A percentile compares a stretch with the other conserved stretches of the same genome.
These are phyloP conservation scores for Exophiala viscosa DNA, from an alignment of 2,329 filamentous ascomycete genomes.

Conservation along the genomic window DNA sequence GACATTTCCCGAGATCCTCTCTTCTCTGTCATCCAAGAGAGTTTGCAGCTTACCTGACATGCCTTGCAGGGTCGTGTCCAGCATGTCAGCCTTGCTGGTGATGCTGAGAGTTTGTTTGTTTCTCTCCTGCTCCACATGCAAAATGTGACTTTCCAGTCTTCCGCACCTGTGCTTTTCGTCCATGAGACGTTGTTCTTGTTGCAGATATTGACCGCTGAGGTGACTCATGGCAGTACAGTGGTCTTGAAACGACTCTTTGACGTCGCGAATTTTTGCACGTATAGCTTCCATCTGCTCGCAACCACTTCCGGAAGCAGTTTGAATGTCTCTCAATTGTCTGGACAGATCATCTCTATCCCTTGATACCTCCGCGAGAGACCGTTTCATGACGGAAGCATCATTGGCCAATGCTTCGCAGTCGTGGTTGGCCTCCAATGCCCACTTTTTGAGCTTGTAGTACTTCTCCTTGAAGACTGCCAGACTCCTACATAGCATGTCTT, in stretches of 20 bases:
- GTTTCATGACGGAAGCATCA: constrained; percentile 6
- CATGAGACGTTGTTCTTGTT: constrained; percentile 7
- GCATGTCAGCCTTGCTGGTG: neutral
- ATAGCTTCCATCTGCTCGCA: constrained; percentile 6
- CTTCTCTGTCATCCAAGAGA: neutral
- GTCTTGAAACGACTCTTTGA: constrained; percentile 3
- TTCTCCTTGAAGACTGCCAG: constrained; percentile 18
- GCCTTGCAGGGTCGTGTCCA: neutral
- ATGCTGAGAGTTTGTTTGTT: constrained; percentile 4
- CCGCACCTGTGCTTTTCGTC: constrained; percentile 15
- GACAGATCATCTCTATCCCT: constrained; percentile 15
- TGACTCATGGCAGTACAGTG: neutral
- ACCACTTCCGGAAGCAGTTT: neutral
- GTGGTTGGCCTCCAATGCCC: constrained; percentile 23
- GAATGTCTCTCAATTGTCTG: constrained; percentile 5
- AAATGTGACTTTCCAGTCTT: constrained; percentile 19
- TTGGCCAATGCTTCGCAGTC: constrained; percentile 19
- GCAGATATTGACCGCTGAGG: constrained; percentile 2
- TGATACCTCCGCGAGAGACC: neutral
- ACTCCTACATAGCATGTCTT: constrained; percentile 1
- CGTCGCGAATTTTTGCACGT: constrained; percentile 4
- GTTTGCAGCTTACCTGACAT: neutral
- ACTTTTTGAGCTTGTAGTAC: constrained; percentile 25
- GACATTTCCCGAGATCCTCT: neutral
- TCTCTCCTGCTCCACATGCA: constrained; percentile 12